Percentiles rank a stretch among this genome's conserved stretches.
phyloP scores from a whole-genome alignment of 2,329 filamentous ascomycete species.

The Trichophyton verrucosum region DNA sequence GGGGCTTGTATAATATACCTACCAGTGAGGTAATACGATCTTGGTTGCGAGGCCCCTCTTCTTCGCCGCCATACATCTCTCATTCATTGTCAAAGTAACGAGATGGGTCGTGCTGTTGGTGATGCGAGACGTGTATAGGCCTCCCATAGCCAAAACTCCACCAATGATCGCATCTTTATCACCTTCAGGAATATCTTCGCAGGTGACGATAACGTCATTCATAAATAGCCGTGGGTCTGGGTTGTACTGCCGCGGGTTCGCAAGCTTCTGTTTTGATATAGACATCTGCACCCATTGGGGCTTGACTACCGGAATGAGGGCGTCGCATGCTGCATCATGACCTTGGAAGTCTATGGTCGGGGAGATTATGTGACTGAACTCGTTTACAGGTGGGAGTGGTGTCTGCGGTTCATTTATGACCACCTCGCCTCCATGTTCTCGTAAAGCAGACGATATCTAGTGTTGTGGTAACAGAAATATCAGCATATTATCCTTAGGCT shows the following conservation, averaged over 20 bases:
- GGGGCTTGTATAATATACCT: slow-evolving; percentile 18
- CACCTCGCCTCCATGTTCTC: slow-evolving; percentile 38
- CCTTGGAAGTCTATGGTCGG: slow-evolving; percentile 84
- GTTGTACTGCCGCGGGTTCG: slow-evolving; percentile 70
- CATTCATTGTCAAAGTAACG: slow-evolving; percentile 63
- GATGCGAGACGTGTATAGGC: slow-evolving; percentile 60
- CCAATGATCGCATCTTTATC: slow-evolving; percentile 90
- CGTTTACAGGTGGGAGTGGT: slow-evolving; percentile 25
- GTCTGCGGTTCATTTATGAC: slow-evolving; percentile 30
- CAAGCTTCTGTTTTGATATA: slow-evolving; percentile 54
- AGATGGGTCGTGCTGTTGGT: slow-evolving; percentile 74
- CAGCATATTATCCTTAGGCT: not conserved
- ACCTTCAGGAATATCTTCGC: slow-evolving; percentile 67
- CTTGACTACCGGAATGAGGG: slow-evolving; percentile 73
- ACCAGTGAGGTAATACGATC: slow-evolving; percentile 90
- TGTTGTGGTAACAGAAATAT: not conserved
- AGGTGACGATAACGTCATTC: slow-evolving; percentile 68
- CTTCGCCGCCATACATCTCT: slow-evolving; percentile 48
- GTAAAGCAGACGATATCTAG: slow-evolving; percentile 28
- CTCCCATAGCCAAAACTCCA: slow-evolving; percentile 78
- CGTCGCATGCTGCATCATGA: slow-evolving; percentile 60
- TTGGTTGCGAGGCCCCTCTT: slow-evolving; percentile 48
- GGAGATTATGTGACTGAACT: slow-evolving; percentile 55
- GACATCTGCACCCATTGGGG: slow-evolving; percentile 67
- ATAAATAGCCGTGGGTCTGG: slow-evolving; percentile 88